Evolutionary conservation across 75 land plant species (phyloP).

Genomic region (Cupressus sempervirens): DNA sequence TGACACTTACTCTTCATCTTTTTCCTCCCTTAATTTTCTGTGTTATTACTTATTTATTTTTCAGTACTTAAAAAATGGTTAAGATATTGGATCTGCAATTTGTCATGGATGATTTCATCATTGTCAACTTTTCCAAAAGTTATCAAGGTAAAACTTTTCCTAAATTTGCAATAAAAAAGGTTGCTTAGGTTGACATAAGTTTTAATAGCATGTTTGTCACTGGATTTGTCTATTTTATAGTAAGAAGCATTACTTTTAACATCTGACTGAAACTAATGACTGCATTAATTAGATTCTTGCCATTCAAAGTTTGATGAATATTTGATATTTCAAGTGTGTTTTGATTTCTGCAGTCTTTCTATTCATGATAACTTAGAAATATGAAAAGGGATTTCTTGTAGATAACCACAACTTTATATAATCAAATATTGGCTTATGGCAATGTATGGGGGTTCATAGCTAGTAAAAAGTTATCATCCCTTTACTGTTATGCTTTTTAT

Average conservation of each 20-base stretch:
- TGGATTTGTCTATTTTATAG: not conserved
- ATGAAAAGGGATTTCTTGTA: not conserved
- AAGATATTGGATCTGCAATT: not conserved
- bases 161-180: not conserved
- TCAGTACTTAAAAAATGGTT: not conserved
- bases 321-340: not conserved
- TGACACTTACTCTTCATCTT: not conserved
- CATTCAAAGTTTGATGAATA: not conserved
- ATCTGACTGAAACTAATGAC: not conserved
- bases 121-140: not conserved
- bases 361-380: not conserved
- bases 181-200: not conserved
- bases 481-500: not conserved
- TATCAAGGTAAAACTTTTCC: not conserved
- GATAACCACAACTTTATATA: not conserved
- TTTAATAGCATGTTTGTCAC: not conserved
- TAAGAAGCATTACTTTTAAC: not conserved
- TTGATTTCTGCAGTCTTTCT: not conserved
- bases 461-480: not conserved
- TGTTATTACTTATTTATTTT: not conserved
- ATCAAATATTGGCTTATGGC: not conserved
- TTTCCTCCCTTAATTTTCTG: not conserved
- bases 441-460: not conserved
- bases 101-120: not conserved
- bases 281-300: not conserved